Evolutionary conservation across 768 basidiomycete species (phyloP).

Genomic region (Pulveroboletus frians): DNA sequence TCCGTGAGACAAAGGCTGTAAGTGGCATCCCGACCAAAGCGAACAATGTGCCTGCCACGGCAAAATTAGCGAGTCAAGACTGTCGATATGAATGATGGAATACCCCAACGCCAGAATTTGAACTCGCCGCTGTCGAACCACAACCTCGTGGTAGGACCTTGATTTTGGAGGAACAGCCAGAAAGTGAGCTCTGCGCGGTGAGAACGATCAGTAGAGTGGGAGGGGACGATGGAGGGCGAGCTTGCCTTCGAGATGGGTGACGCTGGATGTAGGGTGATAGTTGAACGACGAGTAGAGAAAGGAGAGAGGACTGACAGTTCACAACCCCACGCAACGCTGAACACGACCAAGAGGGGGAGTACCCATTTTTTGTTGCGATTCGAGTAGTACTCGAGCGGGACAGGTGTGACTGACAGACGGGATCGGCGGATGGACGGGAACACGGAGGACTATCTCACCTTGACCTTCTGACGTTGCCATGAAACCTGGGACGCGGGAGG

Average conservation of each 20-base stretch:
- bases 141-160: conserved; percentile 60
- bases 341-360: conserved; percentile 63
- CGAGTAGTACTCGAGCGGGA: conserved; percentile 51
- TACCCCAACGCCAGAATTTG: conserved; percentile 65
- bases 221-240: background rate
- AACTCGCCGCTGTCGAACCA: conserved; percentile 86
- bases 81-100: background rate
- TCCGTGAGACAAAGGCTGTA: conserved; percentile 55
- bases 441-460: conserved; percentile 5
- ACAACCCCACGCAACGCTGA: conserved; percentile 71
- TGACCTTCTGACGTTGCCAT: conserved; percentile 6
- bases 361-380: conserved; percentile 46
- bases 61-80: conserved; percentile 11
- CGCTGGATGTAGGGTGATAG: conserved; percentile 32
- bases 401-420: conserved; percentile 45
- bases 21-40: conserved; percentile 70
- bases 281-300: conserved; percentile 2
- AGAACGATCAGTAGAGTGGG: conserved; percentile 3
- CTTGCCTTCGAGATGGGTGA: conserved; percentile 78
- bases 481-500: conserved; percentile 10
- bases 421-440: conserved; percentile 3
- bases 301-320: conserved; percentile 50
- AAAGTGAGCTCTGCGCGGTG: conserved; percentile 58
- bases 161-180: conserved; percentile 79
- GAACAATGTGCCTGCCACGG: conserved; percentile 50